Evolutionary conservation across 768 basidiomycete species (phyloP), one percentile per base, ranked within the genome.

Genomic region (Lentinula aciculospora): DNA sequence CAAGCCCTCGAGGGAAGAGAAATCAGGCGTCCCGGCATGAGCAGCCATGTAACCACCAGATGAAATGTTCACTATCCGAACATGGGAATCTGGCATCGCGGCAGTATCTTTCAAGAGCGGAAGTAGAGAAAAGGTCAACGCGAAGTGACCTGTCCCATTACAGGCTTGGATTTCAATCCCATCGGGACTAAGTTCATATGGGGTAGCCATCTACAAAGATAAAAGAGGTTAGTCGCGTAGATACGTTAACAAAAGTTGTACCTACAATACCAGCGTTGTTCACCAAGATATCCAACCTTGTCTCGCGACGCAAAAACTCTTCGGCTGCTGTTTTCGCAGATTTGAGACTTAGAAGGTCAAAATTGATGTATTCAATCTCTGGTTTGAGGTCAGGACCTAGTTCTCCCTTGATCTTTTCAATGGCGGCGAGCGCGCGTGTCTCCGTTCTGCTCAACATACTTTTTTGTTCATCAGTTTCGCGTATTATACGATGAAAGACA

Each of bases 221-320:
- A 9, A 9, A 15, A 2, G 7, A 45, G 15, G n/a, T 40, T 27
- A 29, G 31, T 45, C 28, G 37, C 39, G n/a, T 10, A n/a, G 17
- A 27, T 34, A 15, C 6, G 42, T 36, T 8, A 8, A 29, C 31
- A 36, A 25, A 39, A 39, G 3, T 17, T 17, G 12, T 19, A 58
- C 48, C 39, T 53, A 61, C 56, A 53, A 61, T 45, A 9, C 60
- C 60, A 15, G 60, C 60, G 53, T 61, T 61, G 31, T 58, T 58
- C 10, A 61, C 50, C n/a, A 61, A 39, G 25, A 61, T 58, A 51
- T 61, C 60, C 21, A 61, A 55, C 31, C 60, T 57, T 21, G 4
- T 34, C 32, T 61, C 60, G 4, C 25, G 37, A 23, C 40, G 27
- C 23, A 61, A 27, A 23, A 61, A 58, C 44, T 57, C 39, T 42